phyloP scores from a whole-genome alignment of 257 asterid genomes.

The Leonotis leonurus region DNA sequence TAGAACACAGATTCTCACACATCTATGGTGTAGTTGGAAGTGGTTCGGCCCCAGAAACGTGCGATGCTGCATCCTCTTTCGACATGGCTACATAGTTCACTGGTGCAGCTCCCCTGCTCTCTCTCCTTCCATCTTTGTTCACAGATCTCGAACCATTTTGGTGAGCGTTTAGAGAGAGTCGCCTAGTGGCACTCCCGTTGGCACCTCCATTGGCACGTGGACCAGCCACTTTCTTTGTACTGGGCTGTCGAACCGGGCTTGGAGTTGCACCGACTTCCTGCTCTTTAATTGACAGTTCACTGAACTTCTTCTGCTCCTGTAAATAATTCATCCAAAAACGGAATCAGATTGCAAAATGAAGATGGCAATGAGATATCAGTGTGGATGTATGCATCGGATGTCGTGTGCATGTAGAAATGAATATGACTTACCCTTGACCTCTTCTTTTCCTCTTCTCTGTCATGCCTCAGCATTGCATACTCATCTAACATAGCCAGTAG shows the following conservation, averaged over 20 bases:
- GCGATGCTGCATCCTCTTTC: conserved; percentile 45
- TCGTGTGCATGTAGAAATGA: no score
- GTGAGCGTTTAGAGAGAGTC: conserved; percentile 73
- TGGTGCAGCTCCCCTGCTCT: conserved; percentile 54
- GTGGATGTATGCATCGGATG: no score
- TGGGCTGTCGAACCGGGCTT: conserved; percentile 70
- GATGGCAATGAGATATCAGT: no score
- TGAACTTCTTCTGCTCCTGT: conserved; percentile 79
- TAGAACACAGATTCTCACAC: neutral
- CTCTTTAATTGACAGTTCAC: conserved; percentile 61
- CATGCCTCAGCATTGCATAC: conserved; percentile 90
- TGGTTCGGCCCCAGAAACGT: conserved; percentile 31
- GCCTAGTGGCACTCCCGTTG: conserved; percentile 55
- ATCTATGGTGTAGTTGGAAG: conserved; percentile 33
- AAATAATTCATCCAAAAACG: neutral
- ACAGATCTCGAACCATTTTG: conserved; percentile 77
- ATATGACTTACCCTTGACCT: conserved; percentile 67
- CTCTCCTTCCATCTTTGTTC: conserved; percentile 73
- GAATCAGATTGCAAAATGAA: neutral
- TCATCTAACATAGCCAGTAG: conserved; percentile 98
- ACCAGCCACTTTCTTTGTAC: conserved; percentile 63
- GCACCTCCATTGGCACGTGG: conserved; percentile 70
- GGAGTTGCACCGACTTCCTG: conserved; percentile 75
- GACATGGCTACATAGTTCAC: conserved; percentile 70
- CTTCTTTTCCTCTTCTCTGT: conserved; percentile 96